phyloP scores from a whole-genome alignment of 169 alveolate genomes.

The Ichthyophthirius multifiliis region DNA sequence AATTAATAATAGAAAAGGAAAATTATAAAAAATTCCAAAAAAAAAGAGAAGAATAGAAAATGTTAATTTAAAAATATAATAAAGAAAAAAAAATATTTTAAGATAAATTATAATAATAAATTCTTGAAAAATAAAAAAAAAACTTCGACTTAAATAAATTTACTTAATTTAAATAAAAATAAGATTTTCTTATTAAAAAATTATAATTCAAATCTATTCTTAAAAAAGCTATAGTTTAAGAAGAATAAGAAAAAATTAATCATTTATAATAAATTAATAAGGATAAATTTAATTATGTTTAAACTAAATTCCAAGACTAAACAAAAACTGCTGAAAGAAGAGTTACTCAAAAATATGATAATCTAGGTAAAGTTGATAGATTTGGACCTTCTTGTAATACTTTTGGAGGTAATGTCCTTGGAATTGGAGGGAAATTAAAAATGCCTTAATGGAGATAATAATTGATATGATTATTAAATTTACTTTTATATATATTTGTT shows the following conservation, averaged over 20 bases:
- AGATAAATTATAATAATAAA: not conserved
- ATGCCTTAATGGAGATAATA: not conserved
- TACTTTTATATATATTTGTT: too few species aligned
- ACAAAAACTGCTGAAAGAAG: not conserved
- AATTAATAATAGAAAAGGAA: too few species aligned
- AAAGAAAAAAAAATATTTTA: too few species aligned
- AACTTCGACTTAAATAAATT: not conserved
- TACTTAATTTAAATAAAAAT: not conserved
- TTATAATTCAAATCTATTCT: not conserved
- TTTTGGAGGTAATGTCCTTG: not conserved
- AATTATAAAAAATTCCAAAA: too few species aligned
- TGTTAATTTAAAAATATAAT: too few species aligned
- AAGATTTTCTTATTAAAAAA: not conserved
- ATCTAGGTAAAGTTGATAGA: not conserved
- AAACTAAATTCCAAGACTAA: not conserved
- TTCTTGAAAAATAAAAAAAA: not conserved
- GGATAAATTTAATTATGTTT: not conserved
- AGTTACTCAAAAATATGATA: not conserved
- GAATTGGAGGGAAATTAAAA: conserved; percentile 2
- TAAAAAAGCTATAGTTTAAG: not conserved
- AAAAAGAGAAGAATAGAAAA: too few species aligned
- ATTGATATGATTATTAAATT: too few species aligned
- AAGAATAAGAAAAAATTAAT: not conserved
- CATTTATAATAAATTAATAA: not conserved
- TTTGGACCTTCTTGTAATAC: not conserved